A percentile compares a stretch with the other conserved stretches of the same genome.
phyloP scores from a whole-genome alignment of 352 stramenopile genomes.

The Phytophthora citricola region DNA sequence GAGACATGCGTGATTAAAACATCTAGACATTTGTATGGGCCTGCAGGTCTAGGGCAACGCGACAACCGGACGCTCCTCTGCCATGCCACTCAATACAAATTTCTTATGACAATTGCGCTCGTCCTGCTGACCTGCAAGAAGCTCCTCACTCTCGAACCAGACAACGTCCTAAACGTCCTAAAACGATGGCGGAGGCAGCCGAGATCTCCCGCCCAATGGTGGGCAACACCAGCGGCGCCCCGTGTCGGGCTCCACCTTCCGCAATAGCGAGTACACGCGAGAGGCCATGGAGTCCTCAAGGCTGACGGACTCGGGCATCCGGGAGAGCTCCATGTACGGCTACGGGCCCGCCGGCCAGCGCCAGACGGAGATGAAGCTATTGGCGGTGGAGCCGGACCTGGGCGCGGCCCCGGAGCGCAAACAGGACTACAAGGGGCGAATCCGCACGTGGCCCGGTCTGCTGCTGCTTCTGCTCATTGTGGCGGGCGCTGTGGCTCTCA shows the following conservation, averaged over 20 bases:
- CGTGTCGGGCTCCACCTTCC: conserved; percentile 42
- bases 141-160: conserved; percentile 24
- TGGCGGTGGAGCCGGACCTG: conserved; percentile 51
- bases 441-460: conserved; percentile 68
- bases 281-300: conserved; percentile 32
- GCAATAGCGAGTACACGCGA: conserved; percentile 52
- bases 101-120: conserved; percentile 2
- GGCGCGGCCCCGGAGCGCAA: conserved; percentile 48
- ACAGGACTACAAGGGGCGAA: conserved; percentile 75
- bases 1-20: not conserved
- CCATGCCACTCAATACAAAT: conserved; percentile 14
- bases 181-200: conserved; percentile 21
- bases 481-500: conserved; percentile 43
- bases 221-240: conserved; percentile 16
- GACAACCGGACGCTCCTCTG: conserved; percentile 14
- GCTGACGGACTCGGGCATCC: conserved; percentile 43
- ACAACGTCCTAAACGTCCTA: not conserved
- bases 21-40: not conserved
- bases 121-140: not conserved
- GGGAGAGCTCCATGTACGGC: conserved; percentile 35
- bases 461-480: conserved; percentile 59
- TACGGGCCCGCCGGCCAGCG: conserved; percentile 33
- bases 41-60: conserved; percentile 8
- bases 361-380: conserved; percentile 72
- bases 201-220: conserved; percentile 44